These are phyloP conservation scores for Penicillium turbatum DNA, from an alignment of 495 filamentous ascomycete genomes.

Conservation along the genomic window DNA sequence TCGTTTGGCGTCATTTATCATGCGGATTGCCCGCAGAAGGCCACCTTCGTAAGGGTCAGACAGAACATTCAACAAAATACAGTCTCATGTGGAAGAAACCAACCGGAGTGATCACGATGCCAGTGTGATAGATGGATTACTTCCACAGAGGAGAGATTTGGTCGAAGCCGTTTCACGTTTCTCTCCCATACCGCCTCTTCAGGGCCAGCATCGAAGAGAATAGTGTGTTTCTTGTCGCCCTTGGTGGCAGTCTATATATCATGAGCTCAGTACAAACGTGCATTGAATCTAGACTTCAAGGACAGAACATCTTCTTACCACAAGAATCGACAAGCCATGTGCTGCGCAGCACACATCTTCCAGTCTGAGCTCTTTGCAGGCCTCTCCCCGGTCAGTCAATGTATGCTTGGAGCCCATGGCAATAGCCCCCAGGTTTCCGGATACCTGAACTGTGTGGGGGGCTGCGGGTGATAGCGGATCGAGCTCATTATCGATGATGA, in stretches of 20 bases:
- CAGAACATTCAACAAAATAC: not conserved
- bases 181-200: slow-evolving; percentile 53
- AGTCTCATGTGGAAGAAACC: not conserved
- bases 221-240: slow-evolving; percentile 45
- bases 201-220: slow-evolving; percentile 59
- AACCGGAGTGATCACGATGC: slow-evolving; percentile 59
- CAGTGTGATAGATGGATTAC: slow-evolving; percentile 71
- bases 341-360: slow-evolving; percentile 57
- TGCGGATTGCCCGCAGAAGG: slow-evolving; percentile 40
- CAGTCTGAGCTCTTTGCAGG: slow-evolving; percentile 47
- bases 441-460: slow-evolving; percentile 45
- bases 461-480: slow-evolving; percentile 52
- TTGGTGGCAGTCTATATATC: slow-evolving; percentile 48
- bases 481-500: slow-evolving; percentile 56
- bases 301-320: slow-evolving; percentile 32
- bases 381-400: slow-evolving; percentile 39
- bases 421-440: slow-evolving; percentile 39
- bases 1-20: slow-evolving; percentile 47
- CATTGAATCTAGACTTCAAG: not conserved
- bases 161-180: slow-evolving; percentile 48
- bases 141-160: slow-evolving; percentile 61
- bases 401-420: slow-evolving; percentile 28
- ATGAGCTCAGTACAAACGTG: not conserved
- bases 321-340: slow-evolving; percentile 54
- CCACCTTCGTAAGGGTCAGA: slow-evolving; percentile 36